Conservation (phyloP, 768 basidiomycete species). For the Pleurotus cornucopiae region DNA sequence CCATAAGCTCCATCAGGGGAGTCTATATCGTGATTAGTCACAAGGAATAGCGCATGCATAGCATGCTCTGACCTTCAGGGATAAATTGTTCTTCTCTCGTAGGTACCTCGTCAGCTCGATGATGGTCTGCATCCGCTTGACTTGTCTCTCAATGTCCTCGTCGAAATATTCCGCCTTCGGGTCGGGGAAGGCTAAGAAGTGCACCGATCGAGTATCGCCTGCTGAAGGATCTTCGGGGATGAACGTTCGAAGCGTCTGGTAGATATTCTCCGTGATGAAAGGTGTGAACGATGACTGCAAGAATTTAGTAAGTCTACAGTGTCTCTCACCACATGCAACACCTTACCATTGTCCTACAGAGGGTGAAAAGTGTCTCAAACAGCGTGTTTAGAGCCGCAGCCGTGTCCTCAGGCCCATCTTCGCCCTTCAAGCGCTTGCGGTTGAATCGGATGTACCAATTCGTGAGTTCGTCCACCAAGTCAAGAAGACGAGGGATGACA, state of each 20-base stretch:
- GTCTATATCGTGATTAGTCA: conserved; percentile 47
- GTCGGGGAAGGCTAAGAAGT: conserved; percentile 92
- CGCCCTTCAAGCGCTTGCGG: conserved; percentile 91
- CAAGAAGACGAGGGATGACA: conserved; percentile 90
- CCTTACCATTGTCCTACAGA: conserved; percentile 90
- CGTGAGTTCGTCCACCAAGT: conserved; percentile 92
- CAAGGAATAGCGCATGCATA: conserved; percentile 5
- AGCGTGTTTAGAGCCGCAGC: conserved; percentile 87
- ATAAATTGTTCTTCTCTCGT: conserved; percentile 81
- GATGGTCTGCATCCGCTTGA: conserved; percentile 90
- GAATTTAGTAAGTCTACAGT: conserved; percentile 2
- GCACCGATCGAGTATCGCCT: conserved; percentile 86
- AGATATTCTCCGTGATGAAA: conserved; percentile 95
- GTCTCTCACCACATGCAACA: not conserved
- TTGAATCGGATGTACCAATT: conserved; percentile 99
- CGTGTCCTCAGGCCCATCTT: conserved; percentile 87
- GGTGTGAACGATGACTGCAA: conserved; percentile 93
- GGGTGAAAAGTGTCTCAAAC: conserved; percentile 91
- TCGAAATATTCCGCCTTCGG: conserved; percentile 96
- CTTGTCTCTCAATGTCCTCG: conserved; percentile 87
- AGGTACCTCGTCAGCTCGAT: conserved; percentile 89
- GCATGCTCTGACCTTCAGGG: conserved; percentile 67
- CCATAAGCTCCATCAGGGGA: conserved; percentile 85
- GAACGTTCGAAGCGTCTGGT: conserved; percentile 84
- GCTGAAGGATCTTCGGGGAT: conserved; percentile 71